phyloP scores from a whole-genome alignment of 2,329 filamentous ascomycete species.

The Gnomoniopsis smithogilvyi region DNA sequence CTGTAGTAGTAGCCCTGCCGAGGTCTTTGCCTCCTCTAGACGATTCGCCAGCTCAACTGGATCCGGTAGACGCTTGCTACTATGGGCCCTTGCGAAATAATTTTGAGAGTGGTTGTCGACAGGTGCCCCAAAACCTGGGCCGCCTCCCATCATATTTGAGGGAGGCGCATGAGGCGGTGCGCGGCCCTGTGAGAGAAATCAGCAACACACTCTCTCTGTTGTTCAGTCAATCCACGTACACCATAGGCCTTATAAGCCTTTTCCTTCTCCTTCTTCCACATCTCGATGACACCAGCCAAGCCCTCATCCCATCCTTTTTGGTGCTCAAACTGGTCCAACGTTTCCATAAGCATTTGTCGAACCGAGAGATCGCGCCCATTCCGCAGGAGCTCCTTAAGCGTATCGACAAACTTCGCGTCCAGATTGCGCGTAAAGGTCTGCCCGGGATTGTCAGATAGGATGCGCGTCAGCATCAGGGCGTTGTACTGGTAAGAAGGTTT shows the following conservation, averaged over 20 bases:
- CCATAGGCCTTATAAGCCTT: conserved; percentile 52
- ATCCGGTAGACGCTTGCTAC: conserved; percentile 54
- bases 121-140: conserved; percentile 22
- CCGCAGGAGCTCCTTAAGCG: conserved; percentile 71
- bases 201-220: conserved; percentile 15
- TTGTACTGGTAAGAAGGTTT: conserved; percentile 83
- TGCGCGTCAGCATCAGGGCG: conserved; percentile 90
- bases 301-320: conserved; percentile 73
- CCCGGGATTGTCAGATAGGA: conserved; percentile 88
- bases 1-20: conserved; percentile 87
- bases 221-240: conserved; percentile 32
- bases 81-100: conserved; percentile 54
- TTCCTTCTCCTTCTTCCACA: conserved; percentile 89
- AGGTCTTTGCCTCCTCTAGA: conserved; percentile 86
- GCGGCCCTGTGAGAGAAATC: conserved; percentile 21
- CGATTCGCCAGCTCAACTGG: conserved; percentile 76
- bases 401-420: conserved; percentile 78
- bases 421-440: conserved; percentile 86
- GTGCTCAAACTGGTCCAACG: conserved; percentile 72
- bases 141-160: conserved; percentile 35
- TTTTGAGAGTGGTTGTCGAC: conserved; percentile 47
- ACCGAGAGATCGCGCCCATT: conserved; percentile 71
- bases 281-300: conserved; percentile 65
- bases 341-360: conserved; percentile 83
- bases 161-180: conserved; percentile 27